Base-by-base conservation (phyloP, 345 rosid species). In the Salix arbutifolia region DNA sequence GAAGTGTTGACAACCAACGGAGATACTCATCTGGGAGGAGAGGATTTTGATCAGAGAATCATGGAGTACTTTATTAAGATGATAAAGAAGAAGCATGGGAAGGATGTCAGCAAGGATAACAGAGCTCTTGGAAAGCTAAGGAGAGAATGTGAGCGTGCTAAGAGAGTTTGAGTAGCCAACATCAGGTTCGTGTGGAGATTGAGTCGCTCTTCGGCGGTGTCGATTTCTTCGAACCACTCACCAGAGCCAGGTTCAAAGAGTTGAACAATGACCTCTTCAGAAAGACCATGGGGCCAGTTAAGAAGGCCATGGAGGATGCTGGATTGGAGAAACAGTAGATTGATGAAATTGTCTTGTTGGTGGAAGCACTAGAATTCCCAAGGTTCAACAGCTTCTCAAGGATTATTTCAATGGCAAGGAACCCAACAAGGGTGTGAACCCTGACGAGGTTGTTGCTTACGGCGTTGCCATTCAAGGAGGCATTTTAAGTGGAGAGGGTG, bases 361-460 rank as follows among this genome's bases (percentile, higher is more conserved):
- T n/a, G 82, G 82, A 46, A 82, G 84, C 69, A 82, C 82, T 14
- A 70, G 84, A 66, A 82, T 82, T 60, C 84, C 84, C 2, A 82
- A 78, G 65, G 67, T 82, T 52, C 84, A 82, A 67, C 79, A 82
- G 73, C 70, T 82, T 35, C 75, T 81, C 31, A 81, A 74, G 76
- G 84, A 81, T 25, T 81, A 33, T 76, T 81, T 82, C 26, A 48
- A 82, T 16, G 84, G 82, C 14, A 74, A 82, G 33, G 78, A 79
- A 66, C 82, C 82, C 38, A 74, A 70, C 71, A 79, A 79, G 71
- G 78, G 75, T 60, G 79, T 82, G 58, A 82, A 82, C 61, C 84
- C 84, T 1, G 84, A 82, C 28, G 77, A 82, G 65, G 82, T 77
- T 44, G 79, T 78, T 67, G 79, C 84, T 66, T 78, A 74, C 67